Percentiles rank a stretch among this genome's conserved stretches.
Evolutionary conservation across 257 asterid species (phyloP).

Genomic region (Agastache rugosa): DNA sequence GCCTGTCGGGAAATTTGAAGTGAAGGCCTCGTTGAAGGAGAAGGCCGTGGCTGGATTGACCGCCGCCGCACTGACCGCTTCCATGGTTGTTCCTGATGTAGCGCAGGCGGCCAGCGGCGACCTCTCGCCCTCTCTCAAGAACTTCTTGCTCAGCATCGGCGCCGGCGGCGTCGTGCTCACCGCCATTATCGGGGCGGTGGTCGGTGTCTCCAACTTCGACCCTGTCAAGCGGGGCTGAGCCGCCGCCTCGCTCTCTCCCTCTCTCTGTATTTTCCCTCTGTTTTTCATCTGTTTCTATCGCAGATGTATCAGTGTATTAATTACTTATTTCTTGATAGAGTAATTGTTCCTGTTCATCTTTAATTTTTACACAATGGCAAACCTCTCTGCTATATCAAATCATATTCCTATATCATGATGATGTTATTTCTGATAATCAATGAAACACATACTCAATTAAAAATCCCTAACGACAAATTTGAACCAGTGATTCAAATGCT

Average conservation of each 20-base stretch:
- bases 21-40: slow-evolving; percentile 76
- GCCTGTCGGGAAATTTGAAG: slow-evolving; percentile 53
- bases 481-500: slow-evolving; percentile 17
- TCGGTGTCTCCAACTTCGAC: slow-evolving; percentile 84
- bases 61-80: slow-evolving; percentile 80
- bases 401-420: not conserved
- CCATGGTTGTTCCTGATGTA: slow-evolving; percentile 67
- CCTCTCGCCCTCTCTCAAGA: slow-evolving; percentile 78
- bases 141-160: slow-evolving; percentile 80
- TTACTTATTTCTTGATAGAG: slow-evolving; percentile 41
- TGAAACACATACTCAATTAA: slow-evolving; percentile 7
- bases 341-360: slow-evolving; percentile 24
- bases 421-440: slow-evolving; percentile 12
- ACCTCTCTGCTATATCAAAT: slow-evolving; percentile 12
- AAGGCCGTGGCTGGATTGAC: slow-evolving; percentile 76
- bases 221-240: slow-evolving; percentile 81
- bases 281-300: slow-evolving; percentile 45
- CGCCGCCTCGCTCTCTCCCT: slow-evolving; percentile 4
- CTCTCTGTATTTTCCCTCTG: not conserved
- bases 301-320: slow-evolving; percentile 33
- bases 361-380: slow-evolving; percentile 23
- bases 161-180: slow-evolving; percentile 81
- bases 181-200: slow-evolving; percentile 65
- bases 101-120: slow-evolving; percentile 76
- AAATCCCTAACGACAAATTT: slow-evolving; percentile 7